Percentiles rank a stretch among this genome's conserved stretches.
Evolutionary conservation across 345 rosid genomes (phyloP).

Genomic region (Brassica carinata): DNA sequence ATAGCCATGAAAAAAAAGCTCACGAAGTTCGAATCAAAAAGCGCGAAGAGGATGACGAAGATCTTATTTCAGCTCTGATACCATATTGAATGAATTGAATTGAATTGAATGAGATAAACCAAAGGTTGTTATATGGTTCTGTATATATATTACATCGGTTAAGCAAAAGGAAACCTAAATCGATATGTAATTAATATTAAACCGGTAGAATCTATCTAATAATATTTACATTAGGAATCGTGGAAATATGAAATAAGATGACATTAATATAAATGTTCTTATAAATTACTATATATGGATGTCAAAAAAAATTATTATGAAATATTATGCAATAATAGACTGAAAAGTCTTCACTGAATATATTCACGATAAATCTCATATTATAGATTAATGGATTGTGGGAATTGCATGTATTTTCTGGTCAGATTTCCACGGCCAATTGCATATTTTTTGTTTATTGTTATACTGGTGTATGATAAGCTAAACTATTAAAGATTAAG

Average conservation of each 20-base stretch:
- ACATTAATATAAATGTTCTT: not conserved
- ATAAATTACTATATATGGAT: not conserved
- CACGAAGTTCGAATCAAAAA: no score
- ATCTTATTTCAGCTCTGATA: no score
- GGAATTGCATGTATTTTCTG: not conserved
- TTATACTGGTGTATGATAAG: not conserved
- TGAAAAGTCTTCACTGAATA: not conserved
- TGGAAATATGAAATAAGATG: not conserved
- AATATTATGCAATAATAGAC: not conserved
- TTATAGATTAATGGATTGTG: not conserved
- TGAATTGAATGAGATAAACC: no score
- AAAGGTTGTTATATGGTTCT: no score
- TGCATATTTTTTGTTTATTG: not conserved
- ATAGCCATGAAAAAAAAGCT: no score
- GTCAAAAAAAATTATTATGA: not conserved
- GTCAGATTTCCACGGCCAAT: slow-evolving; percentile 9
- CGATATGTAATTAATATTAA: no score
- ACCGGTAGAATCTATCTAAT: no score
- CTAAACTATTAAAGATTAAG: not conserved
- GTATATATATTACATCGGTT: no score
- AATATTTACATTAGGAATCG: not conserved
- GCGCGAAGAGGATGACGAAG: no score
- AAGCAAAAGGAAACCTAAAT: no score
- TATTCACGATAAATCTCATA: not conserved
- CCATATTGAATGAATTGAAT: no score